Evolutionary conservation across 164 flowering plant genomes (phyloP), one percentile per base, ranked within the genome.

Genomic region (Magnolia sinica): DNA sequence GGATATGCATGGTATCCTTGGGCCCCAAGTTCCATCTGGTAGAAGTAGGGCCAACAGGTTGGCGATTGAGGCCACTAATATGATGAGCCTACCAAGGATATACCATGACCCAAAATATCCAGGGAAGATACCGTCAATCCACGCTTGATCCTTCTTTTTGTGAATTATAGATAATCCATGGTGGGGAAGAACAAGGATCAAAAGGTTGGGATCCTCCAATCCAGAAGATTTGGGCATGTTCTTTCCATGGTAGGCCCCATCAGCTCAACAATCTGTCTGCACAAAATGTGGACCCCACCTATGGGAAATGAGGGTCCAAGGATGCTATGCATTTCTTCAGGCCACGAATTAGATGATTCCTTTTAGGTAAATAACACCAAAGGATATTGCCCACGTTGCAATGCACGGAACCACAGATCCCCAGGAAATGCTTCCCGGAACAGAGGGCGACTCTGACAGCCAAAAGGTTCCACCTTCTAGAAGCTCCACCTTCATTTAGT

Each of bases 341-440:
- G 45, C 45, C 45, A 37, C 7, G 45, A 37, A 37, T 37, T 5
- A 37, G 45, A 37, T 37, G 13, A 20, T 23, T 22, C 16, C 16
- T 73, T 73, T 59, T 23, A 24, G 45, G 20, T 23, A 13, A 73
- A 55, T 23, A 58, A 73, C 37, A 73, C 45, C 72, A 72, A 89
- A 91, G 99, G 99, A 95, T 95, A 95, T 95, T 31, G 86, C 97
- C 99, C 99, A 95, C 64, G 99, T 93, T 63, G 97, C 95, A 78
- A 93, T 89, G 77, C 95, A 89, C 45, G 99, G 99, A 85, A 86
- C 96, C 76, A 66, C 79, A 58, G 97, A 89, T 27, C 98, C 96
- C 98, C 97, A 95, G 65, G 98, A 88, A 66, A 82, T 88, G 89
- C 98, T 93, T 84, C 97, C 98, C 63, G 94, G 98, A 71, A 93